Evolutionary conservation across 305 asterid genomes (phyloP).

Genomic region (Fraxinus ornus): DNA sequence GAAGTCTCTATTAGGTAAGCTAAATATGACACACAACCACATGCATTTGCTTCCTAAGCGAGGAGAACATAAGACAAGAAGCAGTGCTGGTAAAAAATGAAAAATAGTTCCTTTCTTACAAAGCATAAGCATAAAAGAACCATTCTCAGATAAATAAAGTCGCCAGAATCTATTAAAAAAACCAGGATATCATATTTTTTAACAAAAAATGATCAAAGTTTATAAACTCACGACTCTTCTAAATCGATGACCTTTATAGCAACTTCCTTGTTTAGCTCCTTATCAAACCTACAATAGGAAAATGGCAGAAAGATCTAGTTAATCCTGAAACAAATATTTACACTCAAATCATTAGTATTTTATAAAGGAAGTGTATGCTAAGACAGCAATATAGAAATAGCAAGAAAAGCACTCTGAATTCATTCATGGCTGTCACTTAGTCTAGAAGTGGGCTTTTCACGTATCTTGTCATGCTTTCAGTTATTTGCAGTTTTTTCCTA

Average conservation of each 20-base stretch:
- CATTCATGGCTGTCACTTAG: neutral
- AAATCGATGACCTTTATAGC: conserved; percentile 96
- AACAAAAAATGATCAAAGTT: conserved; percentile 23
- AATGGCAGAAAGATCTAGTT: conserved; percentile 18
- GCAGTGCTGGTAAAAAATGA: neutral
- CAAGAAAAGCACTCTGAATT: neutral
- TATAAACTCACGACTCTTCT: conserved; percentile 91
- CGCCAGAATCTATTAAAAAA: conserved; percentile 1
- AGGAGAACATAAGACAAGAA: conserved; percentile 1
- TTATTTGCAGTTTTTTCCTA: neutral
- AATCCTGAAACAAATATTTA: conserved; percentile 4
- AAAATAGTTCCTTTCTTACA: neutral
- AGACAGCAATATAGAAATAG: neutral
- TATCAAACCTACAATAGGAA: conserved; percentile 72
- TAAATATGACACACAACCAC: neutral
- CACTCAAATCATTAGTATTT: neutral
- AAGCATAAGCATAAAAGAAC: conserved; percentile 8
- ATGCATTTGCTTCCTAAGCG: neutral
- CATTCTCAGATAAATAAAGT: neutral
- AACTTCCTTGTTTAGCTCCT: conserved; percentile 78
- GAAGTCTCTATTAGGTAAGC: neutral
- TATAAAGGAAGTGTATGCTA: neutral
- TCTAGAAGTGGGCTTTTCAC: neutral
- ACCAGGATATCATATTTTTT: conserved; percentile 20
- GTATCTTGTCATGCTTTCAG: neutral